Evolutionary conservation across 1,139 yeast genomes (phyloP).

Genomic region (Schwanniomyces etchellsii): DNA sequence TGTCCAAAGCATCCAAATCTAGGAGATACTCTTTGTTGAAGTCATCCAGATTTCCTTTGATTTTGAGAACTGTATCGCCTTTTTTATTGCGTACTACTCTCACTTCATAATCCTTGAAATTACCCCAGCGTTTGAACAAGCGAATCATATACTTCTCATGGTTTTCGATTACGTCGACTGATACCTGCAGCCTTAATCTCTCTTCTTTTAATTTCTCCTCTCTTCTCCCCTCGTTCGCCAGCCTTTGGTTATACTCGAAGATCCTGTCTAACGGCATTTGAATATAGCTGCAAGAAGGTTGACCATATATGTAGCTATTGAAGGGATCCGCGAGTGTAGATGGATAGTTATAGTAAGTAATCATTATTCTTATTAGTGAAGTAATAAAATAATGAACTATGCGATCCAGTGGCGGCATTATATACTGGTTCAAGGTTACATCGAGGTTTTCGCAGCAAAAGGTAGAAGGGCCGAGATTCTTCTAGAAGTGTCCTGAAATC

Average conservation of each 20-base stretch:
- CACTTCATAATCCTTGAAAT: slow-evolving; percentile 35
- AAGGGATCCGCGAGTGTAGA: neutral
- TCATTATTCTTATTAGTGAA: too few species aligned
- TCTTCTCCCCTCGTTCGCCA: neutral
- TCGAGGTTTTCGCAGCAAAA: too few species aligned
- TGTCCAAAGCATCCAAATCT: slow-evolving; percentile 27
- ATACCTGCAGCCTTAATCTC: slow-evolving; percentile 32
- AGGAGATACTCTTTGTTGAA: slow-evolving; percentile 31
- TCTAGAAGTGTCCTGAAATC: too few species aligned
- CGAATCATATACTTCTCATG: slow-evolving; percentile 26
- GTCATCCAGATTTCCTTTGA: slow-evolving; percentile 26
- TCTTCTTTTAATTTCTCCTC: slow-evolving; percentile 17
- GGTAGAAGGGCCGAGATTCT: too few species aligned
- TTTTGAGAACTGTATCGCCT: slow-evolving; percentile 19
- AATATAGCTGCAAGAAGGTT: neutral
- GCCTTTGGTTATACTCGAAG: neutral
- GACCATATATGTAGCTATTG: neutral
- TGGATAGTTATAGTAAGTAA: slow-evolving; percentile 1
- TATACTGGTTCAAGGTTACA: too few species aligned
- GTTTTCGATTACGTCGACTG: neutral
- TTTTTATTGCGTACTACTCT: slow-evolving; percentile 22
- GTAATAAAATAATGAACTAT: too few species aligned
- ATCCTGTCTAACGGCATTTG: neutral
- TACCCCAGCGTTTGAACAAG: slow-evolving; percentile 30
- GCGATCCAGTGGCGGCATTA: too few species aligned